Conservation (phyloP, 2,329 filamentous ascomycete genomes). For the Fusarium miscanthi region DNA sequence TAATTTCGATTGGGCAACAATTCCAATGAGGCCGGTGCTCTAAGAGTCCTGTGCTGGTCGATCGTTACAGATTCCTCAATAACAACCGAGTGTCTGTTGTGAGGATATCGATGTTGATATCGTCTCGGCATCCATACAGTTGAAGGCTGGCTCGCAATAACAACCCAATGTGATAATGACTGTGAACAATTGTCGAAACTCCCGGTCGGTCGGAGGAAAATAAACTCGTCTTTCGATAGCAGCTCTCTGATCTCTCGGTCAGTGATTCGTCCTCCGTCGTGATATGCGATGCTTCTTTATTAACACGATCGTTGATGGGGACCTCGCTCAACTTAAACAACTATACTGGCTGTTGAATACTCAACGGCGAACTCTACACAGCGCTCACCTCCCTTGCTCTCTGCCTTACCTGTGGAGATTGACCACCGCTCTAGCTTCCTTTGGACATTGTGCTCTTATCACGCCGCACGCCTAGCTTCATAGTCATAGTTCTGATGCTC, state of each 20-base stretch:
- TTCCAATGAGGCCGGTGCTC: not conserved
- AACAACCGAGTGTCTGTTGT: slow-evolving; percentile 2
- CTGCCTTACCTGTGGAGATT: slow-evolving; percentile 36
- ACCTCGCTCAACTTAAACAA: slow-evolving; percentile 41
- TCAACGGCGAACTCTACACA: slow-evolving; percentile 21
- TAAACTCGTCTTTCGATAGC: not conserved
- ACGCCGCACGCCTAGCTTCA: slow-evolving; percentile 25
- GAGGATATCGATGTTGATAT: not conserved
- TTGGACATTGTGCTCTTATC: slow-evolving; percentile 15
- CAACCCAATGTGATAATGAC: not conserved
- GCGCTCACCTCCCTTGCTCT: slow-evolving; percentile 27
- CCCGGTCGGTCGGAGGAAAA: not conserved
- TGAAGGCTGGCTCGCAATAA: not conserved
- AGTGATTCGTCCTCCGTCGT: slow-evolving; percentile 6
- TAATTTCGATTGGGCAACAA: slow-evolving; percentile 8
- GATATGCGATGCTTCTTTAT: slow-evolving; percentile 8
- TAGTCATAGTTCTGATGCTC: slow-evolving; percentile 26
- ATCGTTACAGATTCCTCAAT: not conserved
- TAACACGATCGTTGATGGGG: slow-evolving; percentile 14
- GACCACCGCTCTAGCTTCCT: slow-evolving; percentile 23
- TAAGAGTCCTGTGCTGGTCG: not conserved
- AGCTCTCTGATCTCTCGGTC: slow-evolving; percentile 1
- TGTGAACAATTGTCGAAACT: not conserved
- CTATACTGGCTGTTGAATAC: slow-evolving; percentile 6
- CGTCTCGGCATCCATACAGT: not conserved